Percentiles rank a stretch among this genome's conserved stretches.
Evolutionary conservation across 495 filamentous ascomycete genomes (phyloP).

Genomic region (Pseudomonodictys pantanalensis): DNA sequence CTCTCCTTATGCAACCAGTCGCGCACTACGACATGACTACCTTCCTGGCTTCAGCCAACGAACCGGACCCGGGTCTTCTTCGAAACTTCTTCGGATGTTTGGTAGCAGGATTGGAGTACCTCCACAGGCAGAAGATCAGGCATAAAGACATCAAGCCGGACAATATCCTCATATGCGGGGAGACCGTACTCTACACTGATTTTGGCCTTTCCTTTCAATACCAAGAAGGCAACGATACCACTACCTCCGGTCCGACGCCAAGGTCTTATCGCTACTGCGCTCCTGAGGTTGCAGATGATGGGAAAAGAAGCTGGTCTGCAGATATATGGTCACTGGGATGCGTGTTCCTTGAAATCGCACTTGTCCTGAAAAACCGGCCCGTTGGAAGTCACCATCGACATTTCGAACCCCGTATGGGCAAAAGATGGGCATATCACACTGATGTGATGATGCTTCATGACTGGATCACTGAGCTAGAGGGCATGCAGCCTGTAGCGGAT

Average conservation of each 20-base stretch:
- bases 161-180: slow-evolving; percentile 20
- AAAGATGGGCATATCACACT: no score
- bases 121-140: slow-evolving; percentile 19
- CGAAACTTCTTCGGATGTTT: slow-evolving; percentile 20
- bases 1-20: slow-evolving; percentile 19
- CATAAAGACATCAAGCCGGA: slow-evolving; percentile 29
- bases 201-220: slow-evolving; percentile 20
- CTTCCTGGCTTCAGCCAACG: slow-evolving; percentile 1
- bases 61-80: background rate
- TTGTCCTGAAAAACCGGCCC: no score
- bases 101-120: slow-evolving; percentile 7
- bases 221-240: background rate
- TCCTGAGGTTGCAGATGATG: slow-evolving; percentile 16
- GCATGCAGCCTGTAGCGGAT: no score
- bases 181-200: slow-evolving; percentile 15
- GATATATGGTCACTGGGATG: slow-evolving; percentile 29
- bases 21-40: slow-evolving; percentile 14
- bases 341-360: slow-evolving; percentile 22
- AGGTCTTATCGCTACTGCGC: slow-evolving; percentile 17
- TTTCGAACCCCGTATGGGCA: no score
- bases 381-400: no score
- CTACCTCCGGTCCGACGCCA: slow-evolving; percentile 6
- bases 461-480: no score
- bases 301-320: background rate
- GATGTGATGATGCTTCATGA: no score